Conservation (phyloP, 2,329 filamentous ascomycete genomes). For the Sclerotinia glacialis region DNA sequence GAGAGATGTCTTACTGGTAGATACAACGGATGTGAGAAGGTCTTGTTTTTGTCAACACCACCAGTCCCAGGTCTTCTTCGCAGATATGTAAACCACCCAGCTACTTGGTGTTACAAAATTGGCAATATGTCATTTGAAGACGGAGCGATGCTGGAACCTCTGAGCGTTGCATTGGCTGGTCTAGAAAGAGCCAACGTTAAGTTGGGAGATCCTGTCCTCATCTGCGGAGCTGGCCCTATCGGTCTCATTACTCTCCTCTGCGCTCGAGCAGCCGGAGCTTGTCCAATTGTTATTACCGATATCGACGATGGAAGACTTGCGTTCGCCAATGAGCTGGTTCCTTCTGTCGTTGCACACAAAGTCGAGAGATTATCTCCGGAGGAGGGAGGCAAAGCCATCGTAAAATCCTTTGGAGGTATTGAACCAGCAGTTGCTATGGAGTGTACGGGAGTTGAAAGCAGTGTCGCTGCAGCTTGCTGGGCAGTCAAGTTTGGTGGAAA, state of each 20-base stretch:
- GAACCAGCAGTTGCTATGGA: constrained; percentile 83
- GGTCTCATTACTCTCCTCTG: constrained; percentile 86
- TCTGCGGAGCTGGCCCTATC: constrained; percentile 93
- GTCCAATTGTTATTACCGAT: constrained; percentile 89
- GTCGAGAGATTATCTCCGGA: constrained; percentile 66
- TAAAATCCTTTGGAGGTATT: constrained; percentile 69
- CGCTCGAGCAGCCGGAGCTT: constrained; percentile 80
- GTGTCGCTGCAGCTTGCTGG: constrained; percentile 82
- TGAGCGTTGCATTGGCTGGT: constrained; percentile 84
- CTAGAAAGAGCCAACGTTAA: constrained; percentile 78
- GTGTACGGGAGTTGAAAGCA: constrained; percentile 92
- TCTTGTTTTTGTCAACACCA: constrained; percentile 86
- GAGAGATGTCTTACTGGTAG: constrained; percentile 87
- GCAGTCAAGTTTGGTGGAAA: constrained; percentile 92
- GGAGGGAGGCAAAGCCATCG: constrained; percentile 66
- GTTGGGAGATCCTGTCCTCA: constrained; percentile 81
- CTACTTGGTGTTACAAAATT: constrained; percentile 95
- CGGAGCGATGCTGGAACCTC: constrained; percentile 84
- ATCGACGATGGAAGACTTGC: constrained; percentile 81
- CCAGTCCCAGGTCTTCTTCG: constrained; percentile 83
- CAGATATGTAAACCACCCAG: constrained; percentile 92
- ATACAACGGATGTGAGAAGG: constrained; percentile 90
- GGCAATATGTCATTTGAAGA: constrained; percentile 89
- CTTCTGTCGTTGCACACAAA: constrained; percentile 76
- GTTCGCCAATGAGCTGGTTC: constrained; percentile 82